Base-by-base conservation (phyloP, 805 yeast species). In the Scheffersomyces spartinae region DNA sequence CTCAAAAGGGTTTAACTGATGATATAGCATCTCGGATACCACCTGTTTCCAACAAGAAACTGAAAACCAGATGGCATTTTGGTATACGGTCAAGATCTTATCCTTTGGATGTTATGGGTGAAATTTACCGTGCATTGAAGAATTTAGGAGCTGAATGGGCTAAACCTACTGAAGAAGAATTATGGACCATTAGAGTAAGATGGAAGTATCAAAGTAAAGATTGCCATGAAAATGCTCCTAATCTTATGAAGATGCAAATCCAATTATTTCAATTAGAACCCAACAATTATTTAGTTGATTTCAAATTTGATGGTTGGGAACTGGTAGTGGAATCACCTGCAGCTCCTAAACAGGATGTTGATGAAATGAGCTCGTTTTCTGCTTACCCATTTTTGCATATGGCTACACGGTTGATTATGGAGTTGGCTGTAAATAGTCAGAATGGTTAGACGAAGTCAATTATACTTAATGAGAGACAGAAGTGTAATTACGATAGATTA, bases 41-140 rank as follows among this genome's bases (percentile, higher is more conserved):
- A 21, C 75, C 82, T 7, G 60, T 74, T 12, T 65, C 76, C 13
- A 65, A 79, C 24, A 85, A 88, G 50, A 84, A 83, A 49, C 80
- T 88, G 33, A 88, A 85, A 53, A 83, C 95, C 5, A 74, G 94
- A 52, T 91, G 98, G 98, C 98, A 91, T 61, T 91, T 91, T 47
- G 98, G 98, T 37, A 91, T 91, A 33, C 67, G 98, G 47, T 84
- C 95, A 6, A 68, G 96, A 42, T 83, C 95, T 1, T 91, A 91
- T 47, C 97, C 98, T 17, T 63, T 91, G 40, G 98, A 91, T 51
- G 98, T 91, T 3, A 91, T 91, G 97, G 95, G 96, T 15, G 98
- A 91, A 49, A 86, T 91, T 22, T 91, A 91, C 55, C 67, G 95
- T 24, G 97, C 97, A 1, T 63, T 91, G 46, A 82, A 82, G 53